Conservation (phyloP, 352 stramenopile genomes). For the Phytophthora aleatoria region DNA sequence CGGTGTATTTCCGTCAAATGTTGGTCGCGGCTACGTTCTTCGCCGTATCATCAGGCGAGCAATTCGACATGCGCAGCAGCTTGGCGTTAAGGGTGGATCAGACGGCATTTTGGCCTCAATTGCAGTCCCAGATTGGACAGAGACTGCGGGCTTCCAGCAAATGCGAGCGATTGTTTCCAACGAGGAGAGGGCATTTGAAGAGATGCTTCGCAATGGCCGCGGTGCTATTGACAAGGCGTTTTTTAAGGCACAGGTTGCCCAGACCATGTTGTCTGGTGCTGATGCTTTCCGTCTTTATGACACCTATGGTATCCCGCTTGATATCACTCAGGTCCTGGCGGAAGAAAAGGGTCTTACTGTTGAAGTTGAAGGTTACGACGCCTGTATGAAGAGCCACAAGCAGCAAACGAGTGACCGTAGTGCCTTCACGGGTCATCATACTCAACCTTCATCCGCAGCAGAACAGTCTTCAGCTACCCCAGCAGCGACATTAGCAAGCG, state of each 20-base stretch:
- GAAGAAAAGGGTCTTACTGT: conserved; percentile 63
- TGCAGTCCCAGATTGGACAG: conserved; percentile 50
- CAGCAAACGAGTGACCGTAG: conserved; percentile 51
- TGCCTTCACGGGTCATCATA: conserved; percentile 38
- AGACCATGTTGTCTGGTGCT: conserved; percentile 41
- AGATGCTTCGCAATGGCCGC: conserved; percentile 70
- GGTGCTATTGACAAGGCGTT: conserved; percentile 71
- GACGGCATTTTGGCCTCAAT: conserved; percentile 51
- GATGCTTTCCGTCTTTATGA: conserved; percentile 80
- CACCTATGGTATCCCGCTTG: conserved; percentile 77
- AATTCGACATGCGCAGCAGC: conserved; percentile 73
- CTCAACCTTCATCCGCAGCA: conserved; percentile 12
- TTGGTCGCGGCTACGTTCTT: conserved; percentile 96
- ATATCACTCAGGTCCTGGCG: conserved; percentile 74
- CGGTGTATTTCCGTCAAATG: conserved; percentile 95
- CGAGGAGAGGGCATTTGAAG: conserved; percentile 71
- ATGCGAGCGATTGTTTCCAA: conserved; percentile 74
- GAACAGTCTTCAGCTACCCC: conserved; percentile 7
- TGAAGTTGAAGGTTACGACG: conserved; percentile 58
- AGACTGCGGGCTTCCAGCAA: conserved; percentile 46
- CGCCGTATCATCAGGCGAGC: conserved; percentile 93
- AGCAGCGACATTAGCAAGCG: conserved; percentile 13
- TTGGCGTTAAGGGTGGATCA: conserved; percentile 46
- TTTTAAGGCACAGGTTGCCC: conserved; percentile 15
- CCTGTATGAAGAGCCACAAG: conserved; percentile 54